Percentiles rank a stretch among this genome's conserved stretches.
Conservation (phyloP, 2,329 filamentous ascomycete genomes). For the Coniella lustricola region DNA sequence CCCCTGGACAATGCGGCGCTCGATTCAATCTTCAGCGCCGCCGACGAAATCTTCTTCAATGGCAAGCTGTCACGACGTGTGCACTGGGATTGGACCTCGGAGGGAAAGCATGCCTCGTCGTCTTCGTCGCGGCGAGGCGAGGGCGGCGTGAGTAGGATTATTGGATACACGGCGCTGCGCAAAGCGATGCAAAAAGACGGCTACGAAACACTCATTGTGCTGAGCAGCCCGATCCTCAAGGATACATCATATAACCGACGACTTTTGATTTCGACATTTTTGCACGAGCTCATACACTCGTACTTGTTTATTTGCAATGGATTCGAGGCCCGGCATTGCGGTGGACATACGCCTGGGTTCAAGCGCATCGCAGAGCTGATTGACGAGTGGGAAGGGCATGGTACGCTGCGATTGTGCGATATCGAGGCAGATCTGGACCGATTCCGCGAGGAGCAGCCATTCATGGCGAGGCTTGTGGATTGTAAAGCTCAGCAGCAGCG, state of each 20-base stretch:
- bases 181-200: constrained; percentile 36
- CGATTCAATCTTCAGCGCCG: constrained; percentile 50
- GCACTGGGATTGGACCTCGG: constrained; percentile 54
- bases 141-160: constrained; percentile 38
- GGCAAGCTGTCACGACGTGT: constrained; percentile 50
- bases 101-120: constrained; percentile 26
- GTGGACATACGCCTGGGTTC: constrained; percentile 56
- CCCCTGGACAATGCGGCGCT: constrained; percentile 51
- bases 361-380: constrained; percentile 51
- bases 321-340: constrained; percentile 45
- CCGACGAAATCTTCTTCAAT: constrained; percentile 57
- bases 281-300: constrained; percentile 62
- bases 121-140: neutral
- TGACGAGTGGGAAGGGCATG: constrained; percentile 52
- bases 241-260: constrained; percentile 50
- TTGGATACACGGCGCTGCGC: constrained; percentile 56
- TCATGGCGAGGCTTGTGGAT: too few relatives aligned
- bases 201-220: constrained; percentile 56
- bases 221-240: constrained; percentile 53
- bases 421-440: constrained; percentile 56
- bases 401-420: constrained; percentile 47
- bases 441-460: constrained; percentile 32
- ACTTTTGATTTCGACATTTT: constrained; percentile 56
- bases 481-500: too few relatives aligned
- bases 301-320: constrained; percentile 59